Base-by-base conservation (phyloP, 2,329 filamentous ascomycete species). In the Microdochium nivale region DNA sequence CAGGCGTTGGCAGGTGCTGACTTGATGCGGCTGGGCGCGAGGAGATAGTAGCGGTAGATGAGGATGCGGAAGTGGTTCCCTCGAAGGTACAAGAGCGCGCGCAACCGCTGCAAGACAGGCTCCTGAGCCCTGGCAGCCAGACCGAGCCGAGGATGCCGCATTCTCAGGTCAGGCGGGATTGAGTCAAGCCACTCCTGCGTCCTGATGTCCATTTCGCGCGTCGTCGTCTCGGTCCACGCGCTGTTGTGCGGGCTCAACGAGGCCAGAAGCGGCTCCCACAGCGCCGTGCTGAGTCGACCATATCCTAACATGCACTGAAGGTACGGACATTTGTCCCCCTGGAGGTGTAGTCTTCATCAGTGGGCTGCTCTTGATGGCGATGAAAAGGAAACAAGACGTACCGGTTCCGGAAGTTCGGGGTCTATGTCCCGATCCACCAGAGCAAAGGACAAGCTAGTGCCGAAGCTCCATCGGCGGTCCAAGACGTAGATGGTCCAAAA, bases 401-500 rank as follows among this genome's bases (percentile, higher is more conserved):
- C 73, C 0, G 71, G 71, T 49, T 76, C 69, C 0, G 73, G 72
- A 1, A 78, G 56, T 35, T 71, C 68, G 0, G 73, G 71, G 49
- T 78, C 75, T 53, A 78, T 73, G 48, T 77, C 75, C 0, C 69
- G 67, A 50, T 78, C 74, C 11, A 73, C 65, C 3, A 78, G 65
- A 0, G 70, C 70, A 55, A 77, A 78, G 0, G 75, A 74, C 21
- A 78, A 57, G 13, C 75, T 74, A 0, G 74, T 77, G 2, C 75
- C 75, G 32, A 78, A 76, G 10, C 73, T 76, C 72, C 74, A 79
- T 23, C 75, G 70, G 1, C 74, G 70, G 49, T 78, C 76, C 1
- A 79, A 67, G 0, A 75, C 70, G 51, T 78, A 78, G 19, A 77
- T 72, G 27, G 69, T 74, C 74, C 75, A 79, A 53, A 78, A 78